These are phyloP conservation scores for Aspergillus ellipticus DNA, from an alignment of 495 filamentous ascomycete species.

Conservation along the genomic window DNA sequence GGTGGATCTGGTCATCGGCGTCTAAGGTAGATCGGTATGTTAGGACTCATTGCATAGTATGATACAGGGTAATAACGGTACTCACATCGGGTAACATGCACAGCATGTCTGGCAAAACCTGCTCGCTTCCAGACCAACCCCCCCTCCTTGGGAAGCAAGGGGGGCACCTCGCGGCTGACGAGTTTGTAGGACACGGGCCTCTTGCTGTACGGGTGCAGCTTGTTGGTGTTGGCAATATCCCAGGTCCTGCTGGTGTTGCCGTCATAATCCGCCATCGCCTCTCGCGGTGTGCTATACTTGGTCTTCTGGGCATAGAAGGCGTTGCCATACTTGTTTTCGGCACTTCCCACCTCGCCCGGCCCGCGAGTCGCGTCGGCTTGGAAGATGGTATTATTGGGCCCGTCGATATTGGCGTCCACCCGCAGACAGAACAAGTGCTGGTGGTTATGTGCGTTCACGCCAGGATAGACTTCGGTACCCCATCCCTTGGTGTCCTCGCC, in stretches of 20 bases:
- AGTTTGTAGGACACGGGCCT: constrained; percentile 91
- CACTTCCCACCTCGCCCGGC: constrained; percentile 66
- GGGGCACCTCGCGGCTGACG: constrained; percentile 78
- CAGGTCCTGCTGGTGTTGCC: constrained; percentile 76
- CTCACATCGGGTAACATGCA: constrained; percentile 90
- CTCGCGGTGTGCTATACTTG: constrained; percentile 68
- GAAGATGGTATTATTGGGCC: constrained; percentile 80
- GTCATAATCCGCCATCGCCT: constrained; percentile 78
- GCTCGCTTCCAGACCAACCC: constrained; percentile 91
- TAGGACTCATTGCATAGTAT: too few relatives aligned
- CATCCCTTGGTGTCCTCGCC: constrained; percentile 84
- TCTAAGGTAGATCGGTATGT: constrained; percentile 50
- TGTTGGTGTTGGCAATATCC: constrained; percentile 86
- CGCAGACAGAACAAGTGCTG: constrained; percentile 95
- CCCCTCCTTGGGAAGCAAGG: constrained; percentile 76
- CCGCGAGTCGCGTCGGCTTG: constrained; percentile 69
- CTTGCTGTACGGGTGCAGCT: constrained; percentile 77
- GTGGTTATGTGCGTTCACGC: constrained; percentile 79
- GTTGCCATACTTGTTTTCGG: constrained; percentile 88
- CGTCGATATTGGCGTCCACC: constrained; percentile 86
- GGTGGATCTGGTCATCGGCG: constrained; percentile 80
- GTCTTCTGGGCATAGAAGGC: constrained; percentile 92
- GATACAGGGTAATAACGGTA: too few relatives aligned
- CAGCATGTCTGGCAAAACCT: constrained; percentile 85
- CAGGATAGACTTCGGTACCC: constrained; percentile 91